Percentiles rank a stretch among this genome's conserved stretches.
Conservation (phyloP, 2,329 filamentous ascomycete species). For the Dactylonectria macrodidyma region DNA sequence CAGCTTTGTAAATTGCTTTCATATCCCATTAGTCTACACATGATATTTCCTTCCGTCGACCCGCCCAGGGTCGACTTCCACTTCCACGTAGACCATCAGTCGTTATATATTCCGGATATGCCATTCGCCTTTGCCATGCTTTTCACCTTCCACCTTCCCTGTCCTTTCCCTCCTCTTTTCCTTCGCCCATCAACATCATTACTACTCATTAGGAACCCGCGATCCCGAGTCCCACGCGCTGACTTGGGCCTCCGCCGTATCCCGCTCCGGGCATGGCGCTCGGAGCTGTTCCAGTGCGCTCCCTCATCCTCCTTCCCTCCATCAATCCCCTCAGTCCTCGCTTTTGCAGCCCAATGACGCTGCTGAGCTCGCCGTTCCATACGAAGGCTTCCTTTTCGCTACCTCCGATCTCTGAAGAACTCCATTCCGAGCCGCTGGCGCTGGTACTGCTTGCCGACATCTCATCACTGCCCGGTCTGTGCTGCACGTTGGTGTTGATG, state of each 20-base stretch:
- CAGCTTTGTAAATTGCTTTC: background rate
- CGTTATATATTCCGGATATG: constrained; percentile 43
- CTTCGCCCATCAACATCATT: background rate
- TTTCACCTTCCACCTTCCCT: constrained; percentile 10
- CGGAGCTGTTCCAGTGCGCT: constrained; percentile 69
- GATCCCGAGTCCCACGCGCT: constrained; percentile 68
- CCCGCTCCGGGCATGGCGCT: constrained; percentile 37
- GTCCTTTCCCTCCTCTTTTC: constrained; percentile 7
- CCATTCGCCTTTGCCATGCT: constrained; percentile 27
- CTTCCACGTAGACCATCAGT: constrained; percentile 39
- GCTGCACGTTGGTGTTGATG: constrained; percentile 63
- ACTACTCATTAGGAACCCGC: constrained; percentile 57
- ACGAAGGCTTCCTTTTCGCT: constrained; percentile 66
- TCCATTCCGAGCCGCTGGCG: constrained; percentile 70
- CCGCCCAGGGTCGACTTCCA: constrained; percentile 20
- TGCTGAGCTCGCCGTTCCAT: constrained; percentile 87
- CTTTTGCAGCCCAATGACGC: constrained; percentile 96
- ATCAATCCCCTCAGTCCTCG: constrained; percentile 91
- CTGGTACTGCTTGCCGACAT: constrained; percentile 66
- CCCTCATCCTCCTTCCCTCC: constrained; percentile 90
- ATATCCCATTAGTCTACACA: constrained; percentile 31
- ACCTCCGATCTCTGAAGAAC: constrained; percentile 67
- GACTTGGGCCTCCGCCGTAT: constrained; percentile 43
- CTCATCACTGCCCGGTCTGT: constrained; percentile 62
- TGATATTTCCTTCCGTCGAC: constrained; percentile 26